phyloP scores from a whole-genome alignment of 2,329 filamentous ascomycete genomes.

The Didymella arachidicola region DNA sequence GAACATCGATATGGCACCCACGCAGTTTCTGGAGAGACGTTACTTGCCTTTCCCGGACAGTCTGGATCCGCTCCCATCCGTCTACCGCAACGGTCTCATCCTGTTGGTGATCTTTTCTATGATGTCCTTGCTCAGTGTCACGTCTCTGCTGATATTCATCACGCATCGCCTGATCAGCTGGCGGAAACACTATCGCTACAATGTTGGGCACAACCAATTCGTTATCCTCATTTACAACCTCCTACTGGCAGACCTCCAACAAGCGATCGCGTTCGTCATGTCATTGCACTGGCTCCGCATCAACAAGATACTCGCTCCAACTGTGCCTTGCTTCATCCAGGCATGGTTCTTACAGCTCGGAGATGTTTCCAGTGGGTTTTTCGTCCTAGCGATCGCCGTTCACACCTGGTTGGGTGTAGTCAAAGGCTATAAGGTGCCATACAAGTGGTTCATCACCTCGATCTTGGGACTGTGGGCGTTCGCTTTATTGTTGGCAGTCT shows the following conservation, averaged over 20 bases:
- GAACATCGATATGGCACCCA: slow-evolving; percentile 19
- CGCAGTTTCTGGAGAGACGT: slow-evolving; percentile 26
- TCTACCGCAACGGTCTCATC: slow-evolving; percentile 54
- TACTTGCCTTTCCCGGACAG: slow-evolving; percentile 39
- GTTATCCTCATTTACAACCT: slow-evolving; percentile 74
- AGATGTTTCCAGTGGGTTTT: slow-evolving; percentile 61
- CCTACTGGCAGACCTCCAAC: slow-evolving; percentile 71
- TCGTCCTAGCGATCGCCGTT: slow-evolving; percentile 63
- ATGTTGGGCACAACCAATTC: slow-evolving; percentile 64
- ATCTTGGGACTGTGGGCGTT: slow-evolving; percentile 58
- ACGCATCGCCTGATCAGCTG: slow-evolving; percentile 61
- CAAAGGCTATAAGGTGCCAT: slow-evolving; percentile 56
- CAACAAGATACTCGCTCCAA: slow-evolving; percentile 55
- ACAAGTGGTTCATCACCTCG: slow-evolving; percentile 54
- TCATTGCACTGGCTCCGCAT: slow-evolving; percentile 58
- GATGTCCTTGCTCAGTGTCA: slow-evolving; percentile 57
- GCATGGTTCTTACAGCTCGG: slow-evolving; percentile 62
- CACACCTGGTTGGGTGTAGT: slow-evolving; percentile 62
- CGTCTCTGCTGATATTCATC: slow-evolving; percentile 56
- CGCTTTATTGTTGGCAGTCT: slow-evolving; percentile 55
- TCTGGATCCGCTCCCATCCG: slow-evolving; percentile 40
- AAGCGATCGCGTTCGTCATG: slow-evolving; percentile 60
- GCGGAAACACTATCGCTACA: slow-evolving; percentile 57
- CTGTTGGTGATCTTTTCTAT: slow-evolving; percentile 57
- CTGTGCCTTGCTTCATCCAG: slow-evolving; percentile 59